phyloP scores from a whole-genome alignment of 352 stramenopile species.

The Pythium brassicae region DNA sequence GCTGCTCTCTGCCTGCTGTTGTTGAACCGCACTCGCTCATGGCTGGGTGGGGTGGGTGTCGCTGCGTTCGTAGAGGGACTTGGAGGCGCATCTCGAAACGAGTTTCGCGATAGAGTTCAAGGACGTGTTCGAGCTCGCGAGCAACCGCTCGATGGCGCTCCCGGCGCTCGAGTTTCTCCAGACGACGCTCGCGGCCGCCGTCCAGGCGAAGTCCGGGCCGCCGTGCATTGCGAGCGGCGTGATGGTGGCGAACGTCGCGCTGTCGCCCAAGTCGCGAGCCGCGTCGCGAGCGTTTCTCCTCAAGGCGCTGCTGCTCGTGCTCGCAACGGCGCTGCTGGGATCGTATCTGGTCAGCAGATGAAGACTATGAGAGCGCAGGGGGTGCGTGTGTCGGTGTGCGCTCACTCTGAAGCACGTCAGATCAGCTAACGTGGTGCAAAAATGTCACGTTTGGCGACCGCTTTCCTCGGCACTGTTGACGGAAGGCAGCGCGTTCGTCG shows the following conservation, averaged over 20 bases:
- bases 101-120: constrained; percentile 65
- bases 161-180: constrained; percentile 49
- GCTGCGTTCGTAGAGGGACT: constrained; percentile 27
- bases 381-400: no score
- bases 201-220: constrained; percentile 10
- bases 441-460: not conserved
- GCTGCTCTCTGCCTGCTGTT: not conserved
- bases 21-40: constrained; percentile 1
- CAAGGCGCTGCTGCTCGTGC: constrained; percentile 58
- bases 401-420: no score
- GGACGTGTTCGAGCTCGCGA: constrained; percentile 72
- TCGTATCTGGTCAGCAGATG: constrained; percentile 40
- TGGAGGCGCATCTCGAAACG: constrained; percentile 37
- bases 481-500: not conserved
- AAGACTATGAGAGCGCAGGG: not conserved
- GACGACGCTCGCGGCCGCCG: constrained; percentile 28
- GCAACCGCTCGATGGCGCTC: constrained; percentile 31
- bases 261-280: constrained; percentile 35
- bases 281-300: constrained; percentile 63
- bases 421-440: not conserved
- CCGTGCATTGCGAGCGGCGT: constrained; percentile 36
- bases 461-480: not conserved
- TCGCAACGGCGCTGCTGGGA: constrained; percentile 51
- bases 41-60: constrained; percentile 4
- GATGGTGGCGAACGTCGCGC: constrained; percentile 42